Evolutionary conservation across 495 filamentous ascomycete genomes (phyloP).

Genomic region (Gamarada debralockiae): DNA sequence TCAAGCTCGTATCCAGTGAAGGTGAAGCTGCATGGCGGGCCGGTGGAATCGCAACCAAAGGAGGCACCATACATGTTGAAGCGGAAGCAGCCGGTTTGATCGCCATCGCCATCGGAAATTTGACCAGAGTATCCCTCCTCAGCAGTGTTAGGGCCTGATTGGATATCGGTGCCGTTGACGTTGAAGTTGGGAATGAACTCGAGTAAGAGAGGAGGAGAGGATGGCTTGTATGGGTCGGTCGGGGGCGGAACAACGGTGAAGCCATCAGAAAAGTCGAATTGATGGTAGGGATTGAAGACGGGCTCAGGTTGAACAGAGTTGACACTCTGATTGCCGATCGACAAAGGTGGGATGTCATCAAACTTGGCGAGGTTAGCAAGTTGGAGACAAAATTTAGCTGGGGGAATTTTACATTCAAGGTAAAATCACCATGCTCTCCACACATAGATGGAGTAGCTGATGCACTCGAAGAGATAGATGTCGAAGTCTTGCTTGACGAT

Average conservation of each 20-base stretch:
- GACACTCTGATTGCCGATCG: constrained; percentile 3
- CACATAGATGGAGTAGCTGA: constrained; percentile 15
- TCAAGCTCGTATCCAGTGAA: constrained; percentile 21
- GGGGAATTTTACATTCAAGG: constrained; percentile 15
- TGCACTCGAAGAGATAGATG: background rate
- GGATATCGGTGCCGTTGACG: constrained; percentile 7
- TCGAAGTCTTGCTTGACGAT: background rate
- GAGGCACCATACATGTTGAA: constrained; percentile 25
- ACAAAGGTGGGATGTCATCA: constrained; percentile 26
- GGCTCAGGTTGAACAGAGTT: constrained; percentile 16
- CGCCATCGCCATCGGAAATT: constrained; percentile 21
- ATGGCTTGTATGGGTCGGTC: constrained; percentile 21
- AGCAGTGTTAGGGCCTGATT: constrained; percentile 16
- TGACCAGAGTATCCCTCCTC: constrained; percentile 20
- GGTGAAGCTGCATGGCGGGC: constrained; percentile 17
- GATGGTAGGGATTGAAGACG: constrained; percentile 25
- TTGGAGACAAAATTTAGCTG: background rate
- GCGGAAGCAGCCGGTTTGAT: constrained; percentile 21
- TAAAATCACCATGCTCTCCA: constrained; percentile 23
- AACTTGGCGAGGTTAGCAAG: constrained; percentile 19
- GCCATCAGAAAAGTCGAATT: constrained; percentile 27
- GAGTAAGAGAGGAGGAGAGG: constrained; percentile 14
- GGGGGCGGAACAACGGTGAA: constrained; percentile 28
- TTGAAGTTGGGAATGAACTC: constrained; percentile 26
- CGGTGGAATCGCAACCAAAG: constrained; percentile 25